Evolutionary conservation across 2,329 filamentous ascomycete genomes (phyloP).

Genomic region (Akanthomyces muscarius): DNA sequence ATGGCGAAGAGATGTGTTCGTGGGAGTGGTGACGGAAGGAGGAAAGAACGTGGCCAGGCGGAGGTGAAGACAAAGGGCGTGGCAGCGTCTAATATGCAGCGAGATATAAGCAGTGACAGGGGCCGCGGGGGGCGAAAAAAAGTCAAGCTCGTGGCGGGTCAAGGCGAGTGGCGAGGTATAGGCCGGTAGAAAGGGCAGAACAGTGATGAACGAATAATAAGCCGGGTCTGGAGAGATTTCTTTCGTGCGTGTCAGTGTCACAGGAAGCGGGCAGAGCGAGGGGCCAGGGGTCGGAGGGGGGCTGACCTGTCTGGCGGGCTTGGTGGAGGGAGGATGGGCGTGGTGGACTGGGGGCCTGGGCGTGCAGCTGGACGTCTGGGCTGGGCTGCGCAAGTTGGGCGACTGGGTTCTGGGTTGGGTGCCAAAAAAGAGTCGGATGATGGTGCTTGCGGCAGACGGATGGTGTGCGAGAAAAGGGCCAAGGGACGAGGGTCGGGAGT

Average conservation of each 20-base stretch:
- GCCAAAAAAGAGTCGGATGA: conserved; percentile 13
- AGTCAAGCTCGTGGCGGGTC: conserved; percentile 2
- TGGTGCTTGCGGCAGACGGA: not conserved
- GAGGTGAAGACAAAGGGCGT: not conserved
- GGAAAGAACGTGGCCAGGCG: not conserved
- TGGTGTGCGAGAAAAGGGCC: not conserved
- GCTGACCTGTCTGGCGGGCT: conserved; percentile 5
- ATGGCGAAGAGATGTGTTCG: conserved; percentile 27
- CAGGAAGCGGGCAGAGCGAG: conserved; percentile 1
- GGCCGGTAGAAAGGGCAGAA: not conserved
- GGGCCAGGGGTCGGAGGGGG: not conserved
- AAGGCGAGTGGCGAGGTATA: conserved; percentile 9
- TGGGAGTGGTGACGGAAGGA: not conserved
- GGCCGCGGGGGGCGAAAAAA: conserved; percentile 2
- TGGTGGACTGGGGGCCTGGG: not conserved
- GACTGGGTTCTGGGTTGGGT: conserved; percentile 9
- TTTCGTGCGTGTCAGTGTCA: conserved; percentile 12
- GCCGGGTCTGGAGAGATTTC: conserved; percentile 3
- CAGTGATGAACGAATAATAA: conserved; percentile 6
- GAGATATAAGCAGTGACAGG: conserved; percentile 5
- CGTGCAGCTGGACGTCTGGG: not conserved
- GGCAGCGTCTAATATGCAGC: conserved; percentile 8
- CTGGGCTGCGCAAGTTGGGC: conserved; percentile 7
- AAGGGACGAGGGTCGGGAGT: not conserved
- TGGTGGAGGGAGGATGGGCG: not conserved